Evolutionary conservation across 2,329 filamentous ascomycete species (phyloP), one percentile per base, ranked within the genome.

Genomic region (Fusarium bactridioides): DNA sequence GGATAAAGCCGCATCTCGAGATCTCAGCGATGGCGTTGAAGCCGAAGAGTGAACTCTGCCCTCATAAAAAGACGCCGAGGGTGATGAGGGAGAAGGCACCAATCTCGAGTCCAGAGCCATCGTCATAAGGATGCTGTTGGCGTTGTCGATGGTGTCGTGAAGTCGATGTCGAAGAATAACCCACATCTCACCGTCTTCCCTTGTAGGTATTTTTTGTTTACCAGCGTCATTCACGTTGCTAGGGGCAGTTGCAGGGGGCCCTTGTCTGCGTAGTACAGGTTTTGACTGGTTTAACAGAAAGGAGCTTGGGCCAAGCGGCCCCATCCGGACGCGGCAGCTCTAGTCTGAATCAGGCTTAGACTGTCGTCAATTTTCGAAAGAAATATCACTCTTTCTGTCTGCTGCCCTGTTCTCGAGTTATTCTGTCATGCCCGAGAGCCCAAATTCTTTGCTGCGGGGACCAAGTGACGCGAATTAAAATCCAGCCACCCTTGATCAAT

Each of bases 1-100:
- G 31, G 89, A 87, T 43, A 90, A 82, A n/a, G 88, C 88, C 56
- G 89, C 89, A 83, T 94, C 92, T 79, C 90, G 89, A 43, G 92
- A 92, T 69, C 93, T 89, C 77, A 95, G 84, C 31, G 93, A 94
- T 40, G 93, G 93, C 65, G 92, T 95, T 61, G 93, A 95, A 54
- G 93, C 93, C 61, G 89, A 91, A 25, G 93, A 94, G 77, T 83
- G 85, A 66, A 88, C 81, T 45, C 83, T 69, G 55, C 77, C 71
- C 67, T 80, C 78, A 76, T 56, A 69, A 45, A 69, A 69, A n/a
- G 66, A 69, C 31, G 40, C 51, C 21, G 81, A 78, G 73, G 82
- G 76, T 16, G 70, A 73, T 38, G 69, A 67, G n/a, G 67, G 44
- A 60, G 83, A 78, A 57, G 84, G 84, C 82, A 88, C 84, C 64